Evolutionary conservation across 441 rosid genomes (phyloP), one percentile per base, ranked within the genome.

Genomic region (Euphorbia corollata): DNA sequence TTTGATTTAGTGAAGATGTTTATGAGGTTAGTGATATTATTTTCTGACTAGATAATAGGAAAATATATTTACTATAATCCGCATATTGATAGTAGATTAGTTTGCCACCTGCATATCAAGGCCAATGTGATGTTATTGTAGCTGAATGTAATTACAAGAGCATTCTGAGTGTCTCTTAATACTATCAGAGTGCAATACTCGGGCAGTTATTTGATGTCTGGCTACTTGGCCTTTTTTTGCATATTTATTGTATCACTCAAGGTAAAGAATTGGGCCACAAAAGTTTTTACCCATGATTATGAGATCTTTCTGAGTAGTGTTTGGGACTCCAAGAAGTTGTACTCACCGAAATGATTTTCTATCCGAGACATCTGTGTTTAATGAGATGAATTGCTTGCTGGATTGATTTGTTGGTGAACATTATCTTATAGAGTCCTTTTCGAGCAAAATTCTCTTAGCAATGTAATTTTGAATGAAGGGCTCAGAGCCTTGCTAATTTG

Each of bases 401-500:
- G 1, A 47, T 47, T 12, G 1, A 13, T 51, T 51, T 4, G 32
- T 27, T 27, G 32, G 32, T 27, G 32, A 43, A 39, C 43, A 48
- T 8, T 55, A 30, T 11, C 8, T 27, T 16, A n/a, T n/a, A n/a
- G n/a, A n/a, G n/a, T n/a, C n/a, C n/a, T n/a, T n/a, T n/a, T n/a
- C n/a, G n/a, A n/a, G n/a, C n/a, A 45, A 24, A 22, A 6, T 63
- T 4, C 53, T 16, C 50, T 22, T 39, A 8, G n/a, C 38, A 34
- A 4, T 13, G 18, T 39, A 15, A 12, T 6, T 55, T 55, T 50
- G 22, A 10, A 11, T 39, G 10, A 64, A 39, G 50, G 59, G 38
- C 19, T 68, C 48, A 72, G 43, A 67, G 39, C 70, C 20, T 36
- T 41, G 66, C 65, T 32, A 53, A 41, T 65, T 22, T 8, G 54